phyloP scores from a whole-genome alignment of 257 asterid genomes.

The Handroanthus guayacan region DNA sequence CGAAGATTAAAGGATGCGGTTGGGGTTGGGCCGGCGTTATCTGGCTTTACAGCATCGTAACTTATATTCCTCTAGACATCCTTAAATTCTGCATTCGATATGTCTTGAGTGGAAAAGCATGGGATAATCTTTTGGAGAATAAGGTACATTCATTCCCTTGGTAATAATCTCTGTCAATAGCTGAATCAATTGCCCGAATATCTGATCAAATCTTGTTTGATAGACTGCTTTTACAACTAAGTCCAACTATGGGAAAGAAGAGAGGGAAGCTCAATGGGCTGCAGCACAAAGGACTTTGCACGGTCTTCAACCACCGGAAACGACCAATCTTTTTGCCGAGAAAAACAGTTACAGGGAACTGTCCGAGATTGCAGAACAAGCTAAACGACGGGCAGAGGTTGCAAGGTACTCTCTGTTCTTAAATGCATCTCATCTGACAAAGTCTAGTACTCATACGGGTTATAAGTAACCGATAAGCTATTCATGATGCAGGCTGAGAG shows the following conservation, averaged over 20 bases:
- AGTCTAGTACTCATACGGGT: no score
- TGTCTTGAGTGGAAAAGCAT: conserved; percentile 85
- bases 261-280: conserved; percentile 97
- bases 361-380: conserved; percentile 93
- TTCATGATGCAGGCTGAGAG: conserved; percentile 65
- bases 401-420: conserved; percentile 63
- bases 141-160: conserved; percentile 51
- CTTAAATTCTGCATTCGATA: conserved; percentile 83
- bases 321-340: conserved; percentile 61
- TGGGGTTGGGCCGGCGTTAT: conserved; percentile 99
- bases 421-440: not conserved
- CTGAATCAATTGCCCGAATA: not conserved
- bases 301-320: conserved; percentile 86
- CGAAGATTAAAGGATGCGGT: conserved; percentile 83
- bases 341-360: conserved; percentile 88
- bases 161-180: not conserved
- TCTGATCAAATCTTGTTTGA: not conserved
- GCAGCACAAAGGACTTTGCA: conserved; percentile 93
- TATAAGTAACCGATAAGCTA: no score
- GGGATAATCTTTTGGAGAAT: conserved; percentile 83
- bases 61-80: conserved; percentile 80
- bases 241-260: conserved; percentile 89
- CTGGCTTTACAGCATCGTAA: conserved; percentile 77
- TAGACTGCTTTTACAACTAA: conserved; percentile 94
- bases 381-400: conserved; percentile 90